Evolutionary conservation across 176 grass and related monocot species (phyloP).

Genomic region (Oryza australiensis): DNA sequence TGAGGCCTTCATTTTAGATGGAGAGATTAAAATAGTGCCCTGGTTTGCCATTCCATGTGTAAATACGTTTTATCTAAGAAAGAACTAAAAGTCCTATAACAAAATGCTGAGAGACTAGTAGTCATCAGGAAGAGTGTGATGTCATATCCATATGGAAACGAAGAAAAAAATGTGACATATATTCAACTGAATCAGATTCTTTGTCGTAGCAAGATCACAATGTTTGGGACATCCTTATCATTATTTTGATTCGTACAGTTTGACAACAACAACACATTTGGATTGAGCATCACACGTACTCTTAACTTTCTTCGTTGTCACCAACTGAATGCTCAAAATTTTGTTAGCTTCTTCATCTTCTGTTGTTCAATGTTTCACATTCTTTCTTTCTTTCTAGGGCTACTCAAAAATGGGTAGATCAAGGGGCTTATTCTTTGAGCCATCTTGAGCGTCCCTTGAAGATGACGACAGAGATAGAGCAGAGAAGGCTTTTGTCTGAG

Average conservation of each 20-base stretch:
- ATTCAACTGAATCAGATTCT: not conserved
- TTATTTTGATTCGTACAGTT: slow-evolving; percentile 31
- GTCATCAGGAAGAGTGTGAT: not conserved
- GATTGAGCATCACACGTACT: not conserved
- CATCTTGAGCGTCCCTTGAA: not conserved
- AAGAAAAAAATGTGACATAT: not conserved
- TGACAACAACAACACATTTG: not conserved
- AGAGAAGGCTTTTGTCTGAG: slow-evolving; percentile 33
- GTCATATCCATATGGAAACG: not conserved
- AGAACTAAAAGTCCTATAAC: not conserved
- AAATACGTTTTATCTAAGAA: not conserved
- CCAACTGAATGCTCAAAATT: slow-evolving; percentile 19
- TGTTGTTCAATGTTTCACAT: not conserved
- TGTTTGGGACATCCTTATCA: not conserved
- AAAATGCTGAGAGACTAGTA: not conserved
- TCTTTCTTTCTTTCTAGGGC: not conserved
- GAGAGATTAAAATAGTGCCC: not conserved
- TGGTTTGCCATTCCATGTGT: not conserved
- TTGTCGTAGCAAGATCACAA: not conserved
- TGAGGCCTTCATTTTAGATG: not conserved
- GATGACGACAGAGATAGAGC: slow-evolving; percentile 35
- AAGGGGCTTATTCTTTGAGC: slow-evolving; percentile 35
- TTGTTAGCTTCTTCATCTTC: not conserved
- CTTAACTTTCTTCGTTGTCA: not conserved
- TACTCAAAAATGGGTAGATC: slow-evolving; percentile 96